Conservation (phyloP, 2,329 filamentous ascomycete species). For the Macroventuria anomochaeta region DNA sequence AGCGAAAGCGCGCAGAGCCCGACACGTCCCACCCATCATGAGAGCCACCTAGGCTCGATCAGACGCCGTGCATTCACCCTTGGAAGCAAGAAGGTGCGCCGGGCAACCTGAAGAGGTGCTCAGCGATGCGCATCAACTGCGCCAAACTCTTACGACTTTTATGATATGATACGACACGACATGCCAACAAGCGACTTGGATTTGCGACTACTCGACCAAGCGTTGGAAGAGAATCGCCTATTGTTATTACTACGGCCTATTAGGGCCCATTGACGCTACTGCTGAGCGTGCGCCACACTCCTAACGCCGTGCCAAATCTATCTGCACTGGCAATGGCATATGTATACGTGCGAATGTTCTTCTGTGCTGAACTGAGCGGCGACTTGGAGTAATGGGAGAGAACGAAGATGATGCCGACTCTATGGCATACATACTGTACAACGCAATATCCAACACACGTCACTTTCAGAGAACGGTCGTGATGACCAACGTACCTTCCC, state of each 20-base stretch:
- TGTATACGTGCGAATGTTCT: no score
- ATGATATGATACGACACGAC: constrained; percentile 15
- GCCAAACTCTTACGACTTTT: constrained; percentile 11
- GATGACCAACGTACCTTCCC: neutral
- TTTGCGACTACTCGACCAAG: constrained; percentile 33
- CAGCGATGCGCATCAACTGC: constrained; percentile 7
- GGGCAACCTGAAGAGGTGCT: constrained; percentile 22
- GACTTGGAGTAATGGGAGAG: neutral
- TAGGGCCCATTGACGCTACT: neutral
- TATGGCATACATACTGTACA: neutral
- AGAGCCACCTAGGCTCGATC: constrained; percentile 32
- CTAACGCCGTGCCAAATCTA: neutral
- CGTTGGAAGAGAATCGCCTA: constrained; percentile 37
- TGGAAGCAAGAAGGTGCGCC: constrained; percentile 43
- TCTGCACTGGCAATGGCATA: no score
- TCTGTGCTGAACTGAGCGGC: neutral
- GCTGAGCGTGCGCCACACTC: neutral
- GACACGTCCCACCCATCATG: constrained; percentile 33
- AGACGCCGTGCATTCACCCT: constrained; percentile 39
- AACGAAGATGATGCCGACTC: neutral
- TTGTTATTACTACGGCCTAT: neutral
- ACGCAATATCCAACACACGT: neutral
- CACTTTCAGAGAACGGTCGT: neutral
- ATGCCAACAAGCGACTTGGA: neutral
- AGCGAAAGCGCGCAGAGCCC: constrained; percentile 32